Evolutionary conservation across 495 filamentous ascomycete genomes (phyloP).

Genomic region (Bacidia rubella): DNA sequence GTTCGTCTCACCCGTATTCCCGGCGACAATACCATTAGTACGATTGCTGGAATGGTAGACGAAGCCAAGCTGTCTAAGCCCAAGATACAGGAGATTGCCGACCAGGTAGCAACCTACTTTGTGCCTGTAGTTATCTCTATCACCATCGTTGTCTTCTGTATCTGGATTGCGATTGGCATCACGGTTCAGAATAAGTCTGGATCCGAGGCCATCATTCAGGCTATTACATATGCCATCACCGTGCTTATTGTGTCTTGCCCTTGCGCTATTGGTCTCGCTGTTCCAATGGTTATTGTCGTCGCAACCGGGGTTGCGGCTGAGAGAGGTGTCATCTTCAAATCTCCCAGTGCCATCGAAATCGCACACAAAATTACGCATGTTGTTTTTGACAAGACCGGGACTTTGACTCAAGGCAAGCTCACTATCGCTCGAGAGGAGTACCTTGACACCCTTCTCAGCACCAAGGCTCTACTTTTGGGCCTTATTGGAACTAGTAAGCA

Average conservation of each 20-base stretch:
- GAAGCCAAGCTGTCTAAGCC: conserved; percentile 57
- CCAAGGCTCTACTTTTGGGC: conserved; percentile 29
- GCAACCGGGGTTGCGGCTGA: conserved; percentile 53
- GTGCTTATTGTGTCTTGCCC: conserved; percentile 69
- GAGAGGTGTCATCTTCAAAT: conserved; percentile 56
- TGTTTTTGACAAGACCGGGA: conserved; percentile 80
- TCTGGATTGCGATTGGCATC: conserved; percentile 50
- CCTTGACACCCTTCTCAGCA: conserved; percentile 10
- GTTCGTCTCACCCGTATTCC: conserved; percentile 48
- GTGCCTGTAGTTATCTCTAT: conserved; percentile 48
- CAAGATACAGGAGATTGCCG: conserved; percentile 52
- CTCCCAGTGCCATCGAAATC: conserved; percentile 48
- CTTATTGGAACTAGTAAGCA: conserved; percentile 44
- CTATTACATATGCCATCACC: conserved; percentile 66
- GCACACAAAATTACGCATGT: conserved; percentile 50
- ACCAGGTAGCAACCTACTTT: conserved; percentile 52
- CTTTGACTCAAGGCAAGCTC: conserved; percentile 51
- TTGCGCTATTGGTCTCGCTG: conserved; percentile 66
- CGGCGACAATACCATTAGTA: conserved; percentile 59
- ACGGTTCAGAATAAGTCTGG: conserved; percentile 27
- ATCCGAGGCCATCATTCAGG: conserved; percentile 38
- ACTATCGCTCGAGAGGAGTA: conserved; percentile 32
- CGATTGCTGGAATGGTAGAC: conserved; percentile 58
- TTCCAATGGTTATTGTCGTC: conserved; percentile 71
- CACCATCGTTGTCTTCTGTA: conserved; percentile 39